phyloP scores from a whole-genome alignment of 164 flowering plant species.

The Magnolia changhungtana region DNA sequence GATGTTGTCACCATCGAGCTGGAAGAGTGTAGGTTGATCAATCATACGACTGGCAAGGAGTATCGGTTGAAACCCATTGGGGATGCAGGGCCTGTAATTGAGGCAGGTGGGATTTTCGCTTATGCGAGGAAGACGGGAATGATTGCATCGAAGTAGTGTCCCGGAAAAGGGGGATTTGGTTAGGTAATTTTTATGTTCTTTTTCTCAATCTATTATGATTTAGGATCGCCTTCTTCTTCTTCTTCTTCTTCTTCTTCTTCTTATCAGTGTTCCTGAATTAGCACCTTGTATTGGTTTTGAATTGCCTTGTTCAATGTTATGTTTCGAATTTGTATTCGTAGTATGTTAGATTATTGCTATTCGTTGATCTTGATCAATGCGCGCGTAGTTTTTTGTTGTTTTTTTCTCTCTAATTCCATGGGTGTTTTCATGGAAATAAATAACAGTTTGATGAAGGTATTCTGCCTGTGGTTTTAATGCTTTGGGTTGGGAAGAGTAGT shows the following conservation, averaged over 20 bases:
- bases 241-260: too few relatives aligned
- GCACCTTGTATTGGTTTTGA: neutral
- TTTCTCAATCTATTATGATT: neutral
- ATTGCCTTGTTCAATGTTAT: neutral
- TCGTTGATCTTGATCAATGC: neutral
- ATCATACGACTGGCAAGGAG: constrained; percentile 87
- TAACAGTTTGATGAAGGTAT: too few relatives aligned
- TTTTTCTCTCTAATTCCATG: neutral
- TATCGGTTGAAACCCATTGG: constrained; percentile 87
- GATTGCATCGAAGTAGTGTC: constrained; percentile 46
- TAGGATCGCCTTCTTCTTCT: neutral
- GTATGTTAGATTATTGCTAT: neutral
- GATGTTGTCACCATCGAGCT: constrained; percentile 82
- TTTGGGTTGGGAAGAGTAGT: too few relatives aligned
- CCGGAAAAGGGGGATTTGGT: neutral
- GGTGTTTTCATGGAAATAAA: too few relatives aligned
- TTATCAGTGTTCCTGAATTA: neutral
- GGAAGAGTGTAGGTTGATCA: constrained; percentile 51
- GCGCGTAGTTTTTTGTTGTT: neutral
- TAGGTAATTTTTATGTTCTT: neutral
- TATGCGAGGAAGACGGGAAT: constrained; percentile 88
- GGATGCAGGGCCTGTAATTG: constrained; percentile 94
- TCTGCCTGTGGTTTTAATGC: too few relatives aligned
- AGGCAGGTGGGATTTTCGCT: constrained; percentile 96
- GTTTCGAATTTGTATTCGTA: neutral